Base-by-base conservation (phyloP, 495 filamentous ascomycete genomes). In the Penicillium samsonianum region DNA sequence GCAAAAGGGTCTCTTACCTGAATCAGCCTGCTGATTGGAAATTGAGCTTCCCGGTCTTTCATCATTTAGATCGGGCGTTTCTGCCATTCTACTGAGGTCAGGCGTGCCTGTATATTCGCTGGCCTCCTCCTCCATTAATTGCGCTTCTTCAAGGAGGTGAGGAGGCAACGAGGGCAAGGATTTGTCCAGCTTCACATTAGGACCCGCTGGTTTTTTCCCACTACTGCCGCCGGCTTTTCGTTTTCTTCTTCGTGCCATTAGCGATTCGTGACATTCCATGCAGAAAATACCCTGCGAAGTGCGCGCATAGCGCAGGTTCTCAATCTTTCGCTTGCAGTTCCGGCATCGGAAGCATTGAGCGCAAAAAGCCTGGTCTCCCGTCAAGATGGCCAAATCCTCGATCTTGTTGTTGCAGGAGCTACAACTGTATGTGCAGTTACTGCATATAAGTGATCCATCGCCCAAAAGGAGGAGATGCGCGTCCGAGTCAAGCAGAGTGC, bases 201-300 rank as follows among this genome's bases (percentile, higher is more conserved):
- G 86, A 9, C 72, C 62, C 4, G 81, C 75, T 55, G 82, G 78
- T 65, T 86, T 87, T 53, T 69, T 58, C 42, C 81, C 38, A 42
- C 50, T 76, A 61, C 84, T 74, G 58, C 74, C 65, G 28, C 81
- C 76, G 3, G 81, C 83, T 72, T 89, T 87, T 67, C 92, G 93
- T 74, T 99, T 99, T 54, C 91, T 84, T 62, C 95, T 82, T 55
- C 95, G 80, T 45, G 94, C 91, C 95, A 99, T 99, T 30, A 99
- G 74, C n/a, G 90, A 92, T 68, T 99, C 95, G 68, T 99, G 95
- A 68, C 95, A 99, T 67, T 88, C 92, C 95, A 99, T 99, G 79
- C 95, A 99, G 70, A 99, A 98, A 50, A 98, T 99, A 37, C 95
- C 95, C 70, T 97, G 94, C 11, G 95, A 97, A 0, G 95, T 99